These are phyloP conservation scores for Ananas comosus DNA, from an alignment of 176 grass and related monocot genomes.

Conservation along the genomic window DNA sequence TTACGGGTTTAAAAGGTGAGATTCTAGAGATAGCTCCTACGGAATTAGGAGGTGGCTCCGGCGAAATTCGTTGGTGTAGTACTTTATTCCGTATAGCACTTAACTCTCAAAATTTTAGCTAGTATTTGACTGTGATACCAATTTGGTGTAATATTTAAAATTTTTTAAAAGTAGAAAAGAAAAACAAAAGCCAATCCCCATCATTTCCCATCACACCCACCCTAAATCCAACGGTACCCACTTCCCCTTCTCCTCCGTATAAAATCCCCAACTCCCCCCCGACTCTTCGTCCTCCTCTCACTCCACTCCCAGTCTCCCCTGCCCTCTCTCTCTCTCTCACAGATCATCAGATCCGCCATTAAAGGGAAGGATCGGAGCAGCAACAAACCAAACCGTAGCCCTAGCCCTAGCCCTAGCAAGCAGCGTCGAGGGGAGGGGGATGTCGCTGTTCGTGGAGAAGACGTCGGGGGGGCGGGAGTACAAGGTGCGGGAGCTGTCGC, in stretches of 20 bases:
- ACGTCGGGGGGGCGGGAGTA: conserved; percentile 71
- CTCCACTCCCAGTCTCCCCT: background rate
- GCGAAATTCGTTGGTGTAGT: too few relatives aligned
- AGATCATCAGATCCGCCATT: background rate
- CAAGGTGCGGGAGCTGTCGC: conserved; percentile 92
- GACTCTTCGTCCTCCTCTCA: background rate
- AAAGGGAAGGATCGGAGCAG: too few relatives aligned
- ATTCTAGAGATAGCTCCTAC: too few relatives aligned
- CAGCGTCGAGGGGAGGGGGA: conserved; percentile 10
- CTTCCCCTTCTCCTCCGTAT: background rate
- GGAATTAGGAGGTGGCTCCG: too few relatives aligned
- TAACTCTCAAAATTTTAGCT: too few relatives aligned
- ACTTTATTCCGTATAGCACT: too few relatives aligned
- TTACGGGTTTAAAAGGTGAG: too few relatives aligned
- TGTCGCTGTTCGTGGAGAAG: conserved; percentile 82
- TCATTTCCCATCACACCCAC: background rate
- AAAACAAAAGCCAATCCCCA: background rate
- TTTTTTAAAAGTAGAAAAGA: too few relatives aligned
- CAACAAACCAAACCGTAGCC: too few relatives aligned
- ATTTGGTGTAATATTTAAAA: too few relatives aligned
- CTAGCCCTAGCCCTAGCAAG: background rate
- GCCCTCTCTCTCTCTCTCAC: background rate
- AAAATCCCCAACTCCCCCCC: background rate
- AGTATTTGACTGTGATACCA: too few relatives aligned
- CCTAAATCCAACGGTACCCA: background rate